Percentiles rank a stretch among this genome's conserved stretches.
These are phyloP conservation scores for Dioscorea cayenensis DNA, from an alignment of 116 monocot species.

Conservation along the genomic window DNA sequence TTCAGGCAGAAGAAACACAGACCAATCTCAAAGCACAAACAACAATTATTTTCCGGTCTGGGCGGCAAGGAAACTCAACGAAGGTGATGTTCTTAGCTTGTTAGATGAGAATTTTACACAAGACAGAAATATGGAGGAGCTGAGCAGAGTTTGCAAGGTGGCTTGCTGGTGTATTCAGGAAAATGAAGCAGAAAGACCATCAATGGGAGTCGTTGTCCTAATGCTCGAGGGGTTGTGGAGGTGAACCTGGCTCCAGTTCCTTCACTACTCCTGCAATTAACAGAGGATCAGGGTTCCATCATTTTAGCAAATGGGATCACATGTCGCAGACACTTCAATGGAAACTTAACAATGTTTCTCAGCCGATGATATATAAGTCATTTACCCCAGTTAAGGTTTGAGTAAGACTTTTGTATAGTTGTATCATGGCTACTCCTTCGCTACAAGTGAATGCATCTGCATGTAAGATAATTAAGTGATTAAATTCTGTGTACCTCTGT, in stretches of 20 bases:
- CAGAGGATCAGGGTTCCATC: too few species aligned
- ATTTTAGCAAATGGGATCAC: background rate
- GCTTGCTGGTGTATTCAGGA: conserved; percentile 53
- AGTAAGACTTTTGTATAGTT: too few species aligned
- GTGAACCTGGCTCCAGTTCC: too few species aligned
- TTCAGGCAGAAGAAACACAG: conserved; percentile 25
- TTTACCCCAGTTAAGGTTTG: too few species aligned
- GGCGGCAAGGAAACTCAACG: conserved; percentile 8
- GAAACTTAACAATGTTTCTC: too few species aligned
- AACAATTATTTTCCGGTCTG: conserved; percentile 17
- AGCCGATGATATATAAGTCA: too few species aligned
- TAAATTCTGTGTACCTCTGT: too few species aligned
- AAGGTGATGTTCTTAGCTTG: conserved; percentile 16
- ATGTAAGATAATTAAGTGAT: too few species aligned
- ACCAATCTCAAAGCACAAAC: too few species aligned
- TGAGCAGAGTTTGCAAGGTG: conserved; percentile 24
- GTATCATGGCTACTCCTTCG: too few species aligned
- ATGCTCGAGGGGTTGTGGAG: too few species aligned
- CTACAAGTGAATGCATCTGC: too few species aligned
- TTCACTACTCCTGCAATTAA: background rate
- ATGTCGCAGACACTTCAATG: background rate
- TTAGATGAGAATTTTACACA: conserved; percentile 15
- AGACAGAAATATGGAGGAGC: conserved; percentile 14
- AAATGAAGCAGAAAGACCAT: conserved; percentile 18
- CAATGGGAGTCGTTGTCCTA: conserved; percentile 11